A percentile compares a stretch with the other conserved stretches of the same genome.
Conservation (phyloP, 1,284 basidiomycete species). For the Exsudoporus floridanus region DNA sequence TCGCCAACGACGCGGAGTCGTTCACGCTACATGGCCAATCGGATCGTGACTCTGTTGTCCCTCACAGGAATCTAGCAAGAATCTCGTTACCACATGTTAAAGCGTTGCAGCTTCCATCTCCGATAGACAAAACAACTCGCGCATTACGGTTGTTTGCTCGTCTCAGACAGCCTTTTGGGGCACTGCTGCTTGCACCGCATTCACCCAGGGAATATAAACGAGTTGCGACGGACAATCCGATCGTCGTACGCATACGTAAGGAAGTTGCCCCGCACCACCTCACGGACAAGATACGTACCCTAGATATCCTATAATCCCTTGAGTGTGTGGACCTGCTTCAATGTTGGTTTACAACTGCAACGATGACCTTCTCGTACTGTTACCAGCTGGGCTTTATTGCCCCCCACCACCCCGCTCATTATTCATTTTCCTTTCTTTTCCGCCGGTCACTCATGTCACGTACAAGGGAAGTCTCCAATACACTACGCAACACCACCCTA, state of each 20-base stretch:
- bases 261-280: constrained; percentile 11
- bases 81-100: constrained; percentile 1
- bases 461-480: background rate
- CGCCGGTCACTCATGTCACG: background rate
- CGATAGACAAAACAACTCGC: constrained; percentile 20
- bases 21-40: background rate
- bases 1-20: constrained; percentile 8
- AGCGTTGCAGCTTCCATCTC: constrained; percentile 9
- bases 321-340: background rate
- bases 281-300: constrained; percentile 17
- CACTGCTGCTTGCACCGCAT: constrained; percentile 15
- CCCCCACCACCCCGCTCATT: background rate
- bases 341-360: background rate
- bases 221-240: constrained; percentile 19
- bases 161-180: constrained; percentile 23
- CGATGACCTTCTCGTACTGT: background rate
- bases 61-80: background rate
- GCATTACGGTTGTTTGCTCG: constrained; percentile 19
- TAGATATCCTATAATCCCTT: constrained; percentile 18
- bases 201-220: constrained; percentile 16
- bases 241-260: constrained; percentile 14
- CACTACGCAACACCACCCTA: background rate
- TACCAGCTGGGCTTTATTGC: background rate
- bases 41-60: background rate
- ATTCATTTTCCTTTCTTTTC: background rate